Conservation (phyloP, 2,329 filamentous ascomycete species). For the Exophiala sideris region DNA sequence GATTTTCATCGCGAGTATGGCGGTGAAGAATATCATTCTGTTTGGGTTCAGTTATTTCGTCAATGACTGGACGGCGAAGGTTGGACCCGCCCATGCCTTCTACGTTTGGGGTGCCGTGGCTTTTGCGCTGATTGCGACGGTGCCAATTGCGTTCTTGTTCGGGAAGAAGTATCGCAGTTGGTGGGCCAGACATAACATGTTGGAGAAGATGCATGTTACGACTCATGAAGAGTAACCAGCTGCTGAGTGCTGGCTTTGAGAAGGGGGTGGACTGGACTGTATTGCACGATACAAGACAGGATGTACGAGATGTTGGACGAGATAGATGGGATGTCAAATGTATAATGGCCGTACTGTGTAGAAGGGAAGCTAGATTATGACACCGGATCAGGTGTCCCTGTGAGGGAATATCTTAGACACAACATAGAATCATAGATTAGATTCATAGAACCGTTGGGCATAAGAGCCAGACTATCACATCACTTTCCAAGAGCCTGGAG, state of each 20-base stretch:
- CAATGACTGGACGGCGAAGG: conserved; percentile 16
- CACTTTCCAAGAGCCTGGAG: too few relatives aligned
- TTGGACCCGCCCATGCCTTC: conserved; percentile 14
- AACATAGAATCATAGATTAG: background rate
- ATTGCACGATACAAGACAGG: too few relatives aligned
- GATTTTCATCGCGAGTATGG: conserved; percentile 44
- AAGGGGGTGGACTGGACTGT: too few relatives aligned
- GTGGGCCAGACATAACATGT: conserved; percentile 15
- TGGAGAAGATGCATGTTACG: conserved; percentile 16
- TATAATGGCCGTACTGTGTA: background rate
- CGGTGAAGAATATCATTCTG: conserved; percentile 45
- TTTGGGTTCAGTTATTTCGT: conserved; percentile 35
- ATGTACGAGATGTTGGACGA: background rate
- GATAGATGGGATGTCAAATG: background rate
- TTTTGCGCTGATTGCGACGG: conserved; percentile 13
- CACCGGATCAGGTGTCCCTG: too few relatives aligned
- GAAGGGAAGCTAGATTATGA: too few relatives aligned
- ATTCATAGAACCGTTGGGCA: too few relatives aligned
- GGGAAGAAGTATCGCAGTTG: conserved; percentile 22
- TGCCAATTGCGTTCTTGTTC: conserved; percentile 13
- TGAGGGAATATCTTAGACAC: background rate
- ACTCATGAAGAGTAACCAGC: conserved; percentile 13
- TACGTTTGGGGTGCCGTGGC: conserved; percentile 16
- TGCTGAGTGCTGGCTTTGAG: background rate
- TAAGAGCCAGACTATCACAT: too few relatives aligned